These are phyloP conservation scores for Cutaneotrichosporon sp. DNA, from an alignment of 1,284 basidiomycete species.

Conservation along the genomic window DNA sequence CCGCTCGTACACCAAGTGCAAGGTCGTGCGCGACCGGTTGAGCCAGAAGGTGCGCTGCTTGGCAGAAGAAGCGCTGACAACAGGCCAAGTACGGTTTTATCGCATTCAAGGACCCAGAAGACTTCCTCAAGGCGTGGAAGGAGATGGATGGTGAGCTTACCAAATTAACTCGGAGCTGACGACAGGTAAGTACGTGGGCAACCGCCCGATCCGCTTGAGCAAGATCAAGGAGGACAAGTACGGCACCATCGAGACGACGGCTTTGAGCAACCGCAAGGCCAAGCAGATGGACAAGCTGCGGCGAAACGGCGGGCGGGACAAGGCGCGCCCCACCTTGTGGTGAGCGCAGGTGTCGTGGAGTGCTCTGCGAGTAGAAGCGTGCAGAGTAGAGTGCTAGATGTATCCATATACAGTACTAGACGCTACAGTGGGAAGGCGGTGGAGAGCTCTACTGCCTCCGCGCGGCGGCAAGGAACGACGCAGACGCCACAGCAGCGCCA, in stretches of 20 bases:
- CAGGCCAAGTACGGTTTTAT: slow-evolving; percentile 98
- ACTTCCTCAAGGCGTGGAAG: slow-evolving; percentile 98
- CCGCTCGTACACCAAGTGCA: slow-evolving; percentile 87
- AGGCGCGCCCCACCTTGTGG: slow-evolving; percentile 49
- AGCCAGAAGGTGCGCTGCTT: slow-evolving; percentile 81
- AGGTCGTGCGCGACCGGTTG: slow-evolving; percentile 88
- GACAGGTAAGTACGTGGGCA: slow-evolving; percentile 93
- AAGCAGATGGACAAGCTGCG: slow-evolving; percentile 51
- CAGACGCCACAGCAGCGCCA: slow-evolving; percentile 7
- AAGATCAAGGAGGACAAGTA: slow-evolving; percentile 89
- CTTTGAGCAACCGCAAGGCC: slow-evolving; percentile 56
- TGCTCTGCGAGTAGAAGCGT: no score
- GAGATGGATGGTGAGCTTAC: slow-evolving; percentile 87
- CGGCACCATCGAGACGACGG: slow-evolving; percentile 78
- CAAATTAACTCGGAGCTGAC: slow-evolving; percentile 9
- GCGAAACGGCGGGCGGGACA: slow-evolving; percentile 50
- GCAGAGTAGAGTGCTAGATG: slow-evolving; percentile 9
- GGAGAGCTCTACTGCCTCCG: background rate
- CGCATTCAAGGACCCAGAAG: slow-evolving; percentile 96
- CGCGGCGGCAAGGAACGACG: background rate
- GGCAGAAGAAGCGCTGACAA: no score
- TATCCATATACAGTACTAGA: slow-evolving; percentile 4
- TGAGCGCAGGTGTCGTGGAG: no score
- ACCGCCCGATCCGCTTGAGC: slow-evolving; percentile 84
- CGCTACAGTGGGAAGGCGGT: background rate